Evolutionary conservation across 345 rosid genomes (phyloP).

Genomic region (Populus nigra): DNA sequence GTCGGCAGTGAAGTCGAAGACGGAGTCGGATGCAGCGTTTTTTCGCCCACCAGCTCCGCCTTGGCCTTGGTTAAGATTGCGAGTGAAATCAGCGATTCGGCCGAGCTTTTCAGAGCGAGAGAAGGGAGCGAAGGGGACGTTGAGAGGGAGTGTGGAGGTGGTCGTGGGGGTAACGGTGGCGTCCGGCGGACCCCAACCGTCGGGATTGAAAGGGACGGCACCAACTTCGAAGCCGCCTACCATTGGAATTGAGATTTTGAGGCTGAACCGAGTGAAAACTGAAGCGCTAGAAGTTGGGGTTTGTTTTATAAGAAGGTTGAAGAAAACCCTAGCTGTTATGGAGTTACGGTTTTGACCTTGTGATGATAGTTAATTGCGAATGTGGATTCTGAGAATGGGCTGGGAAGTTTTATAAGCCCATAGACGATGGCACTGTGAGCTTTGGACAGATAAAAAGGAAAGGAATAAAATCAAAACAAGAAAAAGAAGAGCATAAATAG

Average conservation of each 20-base stretch:
- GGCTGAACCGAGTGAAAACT: background rate
- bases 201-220: slow-evolving; percentile 76
- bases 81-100: slow-evolving; percentile 93
- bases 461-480: no score
- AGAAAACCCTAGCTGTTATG: background rate
- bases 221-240: slow-evolving; percentile 60
- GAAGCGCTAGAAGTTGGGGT: background rate
- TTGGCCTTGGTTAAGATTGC: slow-evolving; percentile 29
- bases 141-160: slow-evolving; percentile 50
- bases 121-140: slow-evolving; percentile 75
- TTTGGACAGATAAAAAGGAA: no score
- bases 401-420: no score
- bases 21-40: slow-evolving; percentile 44
- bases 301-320: background rate
- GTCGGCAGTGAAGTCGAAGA: slow-evolving; percentile 83
- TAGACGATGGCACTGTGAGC: no score
- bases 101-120: slow-evolving; percentile 91
- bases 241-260: slow-evolving; percentile 15
- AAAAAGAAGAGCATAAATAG: no score
- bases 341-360: background rate
- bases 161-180: slow-evolving; percentile 24
- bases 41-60: slow-evolving; percentile 24
- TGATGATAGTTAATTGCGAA: background rate
- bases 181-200: slow-evolving; percentile 96
- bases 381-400: background rate